Percentiles rank a stretch among this genome's conserved stretches.
Conservation (phyloP, 2,329 filamentous ascomycete genomes). For the Emmonsiellopsis sp. region DNA sequence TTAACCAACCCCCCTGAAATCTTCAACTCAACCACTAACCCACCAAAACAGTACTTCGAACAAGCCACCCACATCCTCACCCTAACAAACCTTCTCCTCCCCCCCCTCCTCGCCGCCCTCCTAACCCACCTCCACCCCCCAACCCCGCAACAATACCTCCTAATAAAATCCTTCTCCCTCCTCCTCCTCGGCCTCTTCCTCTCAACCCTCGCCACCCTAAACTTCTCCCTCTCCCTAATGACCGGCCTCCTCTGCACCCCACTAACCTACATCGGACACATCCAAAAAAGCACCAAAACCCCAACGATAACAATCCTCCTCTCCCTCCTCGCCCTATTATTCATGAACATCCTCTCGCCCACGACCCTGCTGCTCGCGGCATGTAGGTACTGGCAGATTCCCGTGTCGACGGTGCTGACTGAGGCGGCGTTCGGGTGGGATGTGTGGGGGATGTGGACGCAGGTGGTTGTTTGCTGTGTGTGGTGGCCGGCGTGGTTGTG, state of each 20-base stretch:
- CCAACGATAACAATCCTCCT: conserved; percentile 9
- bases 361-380: conserved; percentile 44
- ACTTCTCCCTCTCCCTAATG: conserved; percentile 84
- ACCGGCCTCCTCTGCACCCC: conserved; percentile 72
- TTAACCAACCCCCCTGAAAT: background rate
- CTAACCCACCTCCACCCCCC: conserved; percentile 44
- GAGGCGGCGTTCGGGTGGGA: conserved; percentile 81
- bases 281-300: conserved; percentile 7
- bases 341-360: conserved; percentile 56
- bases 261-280: conserved; percentile 57
- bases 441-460: conserved; percentile 81
- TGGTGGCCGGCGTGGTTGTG: conserved; percentile 92
- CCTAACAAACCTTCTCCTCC: conserved; percentile 47
- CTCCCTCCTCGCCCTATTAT: conserved; percentile 23
- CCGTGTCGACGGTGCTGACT: conserved; percentile 52
- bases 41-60: conserved; percentile 45
- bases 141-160: conserved; percentile 60
- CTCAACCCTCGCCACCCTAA: conserved; percentile 85
- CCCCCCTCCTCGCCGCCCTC: conserved; percentile 47
- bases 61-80: conserved; percentile 52
- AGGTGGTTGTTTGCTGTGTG: conserved; percentile 83
- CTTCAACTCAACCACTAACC: conserved; percentile 9
- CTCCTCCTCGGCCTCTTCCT: conserved; percentile 85
- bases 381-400: conserved; percentile 39
- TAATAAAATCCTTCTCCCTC: conserved; percentile 87